Base-by-base conservation (phyloP, 148 eudicot species). In the Vaccinium myrtillus region DNA sequence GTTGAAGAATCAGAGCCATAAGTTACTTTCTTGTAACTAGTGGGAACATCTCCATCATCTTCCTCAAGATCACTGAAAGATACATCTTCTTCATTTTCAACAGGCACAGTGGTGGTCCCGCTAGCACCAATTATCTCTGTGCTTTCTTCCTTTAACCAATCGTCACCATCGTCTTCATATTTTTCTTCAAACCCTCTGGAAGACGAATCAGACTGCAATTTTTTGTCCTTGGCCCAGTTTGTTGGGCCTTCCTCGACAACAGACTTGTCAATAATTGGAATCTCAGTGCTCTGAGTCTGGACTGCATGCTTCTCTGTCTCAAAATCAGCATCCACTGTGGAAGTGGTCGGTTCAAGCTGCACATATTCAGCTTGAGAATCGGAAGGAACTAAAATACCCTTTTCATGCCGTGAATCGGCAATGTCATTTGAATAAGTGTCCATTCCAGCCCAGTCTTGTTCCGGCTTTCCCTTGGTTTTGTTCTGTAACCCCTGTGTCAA, bases 21-120 rank as follows among this genome's bases (percentile, higher is more conserved):
- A 46, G 86, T 86, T 10, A 70, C 85, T 83, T 90, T 91, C 76
- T 90, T 93, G 77, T 85, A 91, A 83, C 85, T 92, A 46, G 91
- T 67, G 2, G 94, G 88, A 27, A 84, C 83, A 27, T 91, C 91
- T 79, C 87, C 98, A 76, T 97, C 98, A 65, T 97, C 95, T 16
- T 93, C 99, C 86, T 97, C 99, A 75, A 97, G 95, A 90, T 97
- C 99, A 82, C 99, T 97, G 80, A 97, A 95, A 11, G 98, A 94
- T 39, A 97, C 99, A 84, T 94, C 98, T 43, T 91, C 98, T n/a
- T 91, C 91, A 82, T 92, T 89, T 80, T 88, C 93, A 6, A 92
- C 36, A 49, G 91, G 91, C 56, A 93, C 86, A 9, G 91, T 81
- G 5, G 87, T 87, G 5, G 87, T 87, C 71, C 89, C 89, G 8